These are phyloP conservation scores for Exophiala dermatitidis DNA, from an alignment of 2,329 filamentous ascomycete genomes.

Conservation along the genomic window DNA sequence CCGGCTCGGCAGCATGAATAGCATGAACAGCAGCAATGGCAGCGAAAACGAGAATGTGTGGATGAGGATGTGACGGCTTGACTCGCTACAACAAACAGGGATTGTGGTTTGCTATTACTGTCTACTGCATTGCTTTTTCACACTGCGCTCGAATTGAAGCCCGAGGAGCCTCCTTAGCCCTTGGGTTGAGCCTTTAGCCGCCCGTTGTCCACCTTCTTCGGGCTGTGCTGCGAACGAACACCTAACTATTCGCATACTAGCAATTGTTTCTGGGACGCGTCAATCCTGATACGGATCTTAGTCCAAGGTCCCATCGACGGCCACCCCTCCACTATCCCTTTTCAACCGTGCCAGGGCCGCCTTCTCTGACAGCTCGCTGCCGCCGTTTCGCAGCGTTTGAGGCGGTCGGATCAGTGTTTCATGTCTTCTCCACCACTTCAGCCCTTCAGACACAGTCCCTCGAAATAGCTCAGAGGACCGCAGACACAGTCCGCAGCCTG, in stretches of 20 bases:
- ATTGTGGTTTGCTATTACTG: neutral
- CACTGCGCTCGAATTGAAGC: conserved; percentile 21
- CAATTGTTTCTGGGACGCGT: too few relatives aligned
- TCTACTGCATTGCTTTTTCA: neutral
- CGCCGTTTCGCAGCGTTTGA: conserved; percentile 2
- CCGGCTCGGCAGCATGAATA: too few relatives aligned
- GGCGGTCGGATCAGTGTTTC: conserved; percentile 24
- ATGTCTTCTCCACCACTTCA: conserved; percentile 5
- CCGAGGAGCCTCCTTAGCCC: neutral
- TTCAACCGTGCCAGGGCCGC: conserved; percentile 2
- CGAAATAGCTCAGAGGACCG: conserved; percentile 4
- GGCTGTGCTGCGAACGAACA: conserved; percentile 1
- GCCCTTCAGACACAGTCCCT: neutral
- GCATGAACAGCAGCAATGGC: too few relatives aligned
- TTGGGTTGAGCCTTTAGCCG: conserved; percentile 15
- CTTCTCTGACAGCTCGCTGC: conserved; percentile 9
- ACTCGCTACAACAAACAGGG: conserved; percentile 1
- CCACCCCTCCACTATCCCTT: neutral
- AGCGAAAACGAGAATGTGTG: too few relatives aligned
- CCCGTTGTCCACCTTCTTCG: conserved; percentile 7
- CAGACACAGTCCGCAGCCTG: neutral
- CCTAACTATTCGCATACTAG: too few relatives aligned
- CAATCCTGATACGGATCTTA: neutral
- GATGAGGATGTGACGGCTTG: neutral
- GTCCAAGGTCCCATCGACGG: neutral